phyloP scores from a whole-genome alignment of 176 grass and related monocot genomes.

The Panicum miliaceum region DNA sequence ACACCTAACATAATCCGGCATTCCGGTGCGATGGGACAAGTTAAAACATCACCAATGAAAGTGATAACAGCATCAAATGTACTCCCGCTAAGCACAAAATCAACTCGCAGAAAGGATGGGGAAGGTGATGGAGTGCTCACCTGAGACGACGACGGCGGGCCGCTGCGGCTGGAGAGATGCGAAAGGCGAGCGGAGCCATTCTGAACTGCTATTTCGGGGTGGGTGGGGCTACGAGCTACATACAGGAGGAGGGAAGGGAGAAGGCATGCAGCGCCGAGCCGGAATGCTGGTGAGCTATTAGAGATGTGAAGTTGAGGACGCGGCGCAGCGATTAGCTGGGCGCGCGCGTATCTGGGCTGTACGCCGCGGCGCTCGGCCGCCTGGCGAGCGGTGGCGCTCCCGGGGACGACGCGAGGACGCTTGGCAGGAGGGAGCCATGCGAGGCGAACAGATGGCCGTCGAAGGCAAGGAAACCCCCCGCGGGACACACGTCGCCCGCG shows the following conservation, averaged over 20 bases:
- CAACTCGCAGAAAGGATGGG: background rate
- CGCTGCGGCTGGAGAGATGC: background rate
- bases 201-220: background rate
- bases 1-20: no score
- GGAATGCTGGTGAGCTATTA: background rate
- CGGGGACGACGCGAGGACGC: slow-evolving; percentile 7
- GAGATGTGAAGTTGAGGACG: background rate
- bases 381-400: background rate
- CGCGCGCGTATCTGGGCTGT: slow-evolving; percentile 22
- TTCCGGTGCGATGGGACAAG: background rate
- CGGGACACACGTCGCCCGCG: slow-evolving; percentile 36
- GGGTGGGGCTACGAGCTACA: background rate
- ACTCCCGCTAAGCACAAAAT: background rate
- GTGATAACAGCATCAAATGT: background rate
- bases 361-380: background rate
- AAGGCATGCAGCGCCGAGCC: background rate
- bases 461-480: background rate
- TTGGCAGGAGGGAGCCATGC: background rate
- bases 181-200: background rate
- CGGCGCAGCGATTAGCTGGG: background rate
- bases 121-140: background rate
- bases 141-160: slow-evolving; percentile 19
- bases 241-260: no score
- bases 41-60: background rate
- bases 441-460: slow-evolving; percentile 29